A percentile compares a stretch with the other conserved stretches of the same genome.
These are phyloP conservation scores for Phoma sp. DNA, from an alignment of 2,329 filamentous ascomycete species.

Conservation along the genomic window DNA sequence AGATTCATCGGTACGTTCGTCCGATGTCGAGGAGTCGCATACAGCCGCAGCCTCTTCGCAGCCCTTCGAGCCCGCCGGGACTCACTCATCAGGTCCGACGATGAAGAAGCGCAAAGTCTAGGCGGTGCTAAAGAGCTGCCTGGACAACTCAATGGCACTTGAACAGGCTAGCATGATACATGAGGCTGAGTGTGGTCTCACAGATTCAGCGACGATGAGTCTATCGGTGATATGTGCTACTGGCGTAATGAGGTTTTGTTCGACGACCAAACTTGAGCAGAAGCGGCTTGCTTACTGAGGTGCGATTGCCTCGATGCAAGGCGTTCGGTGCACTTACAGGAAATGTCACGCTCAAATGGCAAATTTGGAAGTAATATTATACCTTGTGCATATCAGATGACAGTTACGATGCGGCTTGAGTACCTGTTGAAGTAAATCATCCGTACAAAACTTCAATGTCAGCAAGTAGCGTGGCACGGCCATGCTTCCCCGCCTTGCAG, in stretches of 20 bases:
- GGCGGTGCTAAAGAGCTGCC: neutral
- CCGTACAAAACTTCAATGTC: conserved; percentile 8
- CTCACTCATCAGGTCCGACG: neutral
- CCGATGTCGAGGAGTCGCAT: neutral
- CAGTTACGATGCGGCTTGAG: conserved; percentile 7
- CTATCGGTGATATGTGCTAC: neutral
- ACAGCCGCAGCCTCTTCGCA: neutral
- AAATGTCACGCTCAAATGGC: neutral
- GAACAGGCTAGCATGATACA: neutral
- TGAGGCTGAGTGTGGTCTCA: neutral
- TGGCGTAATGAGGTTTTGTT: neutral
- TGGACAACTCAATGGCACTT: neutral
- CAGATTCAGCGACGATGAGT: neutral
- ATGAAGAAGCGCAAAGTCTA: conserved; percentile 10
- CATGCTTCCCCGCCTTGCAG: conserved; percentile 31
- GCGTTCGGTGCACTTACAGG: neutral
- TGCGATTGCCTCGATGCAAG: neutral
- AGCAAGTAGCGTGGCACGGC: conserved; percentile 23
- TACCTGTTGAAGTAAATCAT: conserved; percentile 27
- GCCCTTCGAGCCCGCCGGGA: neutral
- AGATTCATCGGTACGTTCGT: neutral
- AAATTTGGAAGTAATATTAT: neutral
- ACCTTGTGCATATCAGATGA: conserved; percentile 10
- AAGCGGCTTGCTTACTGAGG: neutral
- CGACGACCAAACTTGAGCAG: neutral